A percentile compares a stretch with the other conserved stretches of the same genome.
These are phyloP conservation scores for Lizonia empirigonia DNA, from an alignment of 2,329 filamentous ascomycete genomes.

Conservation along the genomic window DNA sequence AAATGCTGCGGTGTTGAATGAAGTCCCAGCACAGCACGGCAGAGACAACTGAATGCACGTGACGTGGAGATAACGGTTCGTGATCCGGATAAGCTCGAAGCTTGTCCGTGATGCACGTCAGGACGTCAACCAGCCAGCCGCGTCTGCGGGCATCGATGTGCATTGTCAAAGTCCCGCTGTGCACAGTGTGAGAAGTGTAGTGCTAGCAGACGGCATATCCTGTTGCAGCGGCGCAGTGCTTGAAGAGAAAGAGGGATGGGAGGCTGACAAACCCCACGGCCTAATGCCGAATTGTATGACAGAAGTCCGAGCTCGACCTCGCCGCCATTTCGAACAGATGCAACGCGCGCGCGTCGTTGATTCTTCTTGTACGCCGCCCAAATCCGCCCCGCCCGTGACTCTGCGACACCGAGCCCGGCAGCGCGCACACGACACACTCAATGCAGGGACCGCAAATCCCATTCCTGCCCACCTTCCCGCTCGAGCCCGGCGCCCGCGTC, in stretches of 20 bases:
- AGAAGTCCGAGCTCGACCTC: conserved; percentile 12
- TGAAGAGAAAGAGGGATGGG: not conserved
- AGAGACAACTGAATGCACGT: no score
- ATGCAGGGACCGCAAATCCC: conserved; percentile 48
- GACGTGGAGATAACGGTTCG: not conserved
- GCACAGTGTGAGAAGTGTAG: not conserved
- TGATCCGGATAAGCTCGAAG: not conserved
- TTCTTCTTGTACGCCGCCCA: conserved; percentile 9
- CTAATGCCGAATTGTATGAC: conserved; percentile 13
- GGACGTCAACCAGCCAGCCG: not conserved
- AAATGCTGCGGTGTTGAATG: no score
- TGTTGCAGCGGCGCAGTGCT: not conserved
- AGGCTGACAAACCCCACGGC: conserved; percentile 10
- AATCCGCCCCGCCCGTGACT: conserved; percentile 21
- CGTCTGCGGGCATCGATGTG: not conserved
- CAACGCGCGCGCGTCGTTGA: conserved; percentile 4
- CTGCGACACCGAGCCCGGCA: conserved; percentile 36
- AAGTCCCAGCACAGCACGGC: no score
- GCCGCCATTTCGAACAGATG: conserved; percentile 9
- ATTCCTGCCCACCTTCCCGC: conserved; percentile 37
- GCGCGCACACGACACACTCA: conserved; percentile 30
- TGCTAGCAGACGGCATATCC: not conserved
- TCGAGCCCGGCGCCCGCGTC: conserved; percentile 13
- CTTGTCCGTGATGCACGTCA: not conserved
- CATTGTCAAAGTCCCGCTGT: not conserved